Evolutionary conservation across 2,329 filamentous ascomycete species (phyloP), one percentile per base, ranked within the genome.

Genomic region (Plenodomus biglobosus): DNA sequence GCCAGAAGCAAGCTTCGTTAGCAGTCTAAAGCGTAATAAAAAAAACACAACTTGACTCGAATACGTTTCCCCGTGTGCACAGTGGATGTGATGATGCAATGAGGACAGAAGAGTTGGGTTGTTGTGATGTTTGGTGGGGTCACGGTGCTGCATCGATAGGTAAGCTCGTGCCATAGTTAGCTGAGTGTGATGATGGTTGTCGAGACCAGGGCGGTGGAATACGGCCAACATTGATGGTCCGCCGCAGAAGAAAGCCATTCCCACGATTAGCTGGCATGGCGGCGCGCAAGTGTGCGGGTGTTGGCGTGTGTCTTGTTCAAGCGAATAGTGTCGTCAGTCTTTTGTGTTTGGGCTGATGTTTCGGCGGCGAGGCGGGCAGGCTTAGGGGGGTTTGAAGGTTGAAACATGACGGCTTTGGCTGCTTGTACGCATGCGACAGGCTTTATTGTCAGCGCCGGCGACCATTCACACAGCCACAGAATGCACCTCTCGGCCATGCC

Each of bases 1-100:
- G 70, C 64, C 56, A 68, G 69, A 69, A 71, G 69, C 70, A 68
- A 66, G 73, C 75, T 76, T 72, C 51, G 53, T 45, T 65, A 72
- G 55, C 62, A 65, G 52, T 58, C 42, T 70, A 70, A 71, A 68
- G 55, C 43, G 48, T 69, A 70, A 69, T 70, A 69, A 70, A 69
- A 70, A 69, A 68, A 66, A 63, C 54, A 48, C 60, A 63, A 55
- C 44, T 48, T 50, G 21, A 41, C 48, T 46, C 40, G 38, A 20
- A 43, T 44, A 20, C 16, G 17, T 36, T 32, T 22, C 34, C 30
- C 20, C 8, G 6, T 32, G 7, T 32, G 27, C 8, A 15, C 15
- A 11, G 13, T 32, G 15, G 22, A 3, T 32, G 13, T 15, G 27
- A 15, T 32, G 27, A 32, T 32, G 27, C 27, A 32, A 32, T 10